Base-by-base conservation (phyloP, 2,329 filamentous ascomycete genomes). In the Fusarium nurragi region DNA sequence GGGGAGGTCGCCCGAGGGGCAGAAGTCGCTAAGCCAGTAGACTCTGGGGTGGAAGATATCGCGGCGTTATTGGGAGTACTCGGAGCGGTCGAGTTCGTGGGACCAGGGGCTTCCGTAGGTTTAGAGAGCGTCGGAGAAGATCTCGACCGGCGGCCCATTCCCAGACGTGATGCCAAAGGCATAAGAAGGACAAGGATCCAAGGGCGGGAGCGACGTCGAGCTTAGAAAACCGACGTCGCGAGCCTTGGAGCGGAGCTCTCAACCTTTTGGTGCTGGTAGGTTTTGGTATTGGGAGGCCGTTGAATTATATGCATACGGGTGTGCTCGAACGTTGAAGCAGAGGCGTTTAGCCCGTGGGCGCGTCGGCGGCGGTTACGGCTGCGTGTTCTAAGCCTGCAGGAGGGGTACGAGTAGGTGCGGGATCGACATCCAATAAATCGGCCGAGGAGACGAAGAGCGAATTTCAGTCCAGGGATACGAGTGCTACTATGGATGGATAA, bases 91-190 rank as follows among this genome's bases (percentile, higher is more conserved):
- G 75, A 54, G 51, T 63, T 54, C 45, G 59, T 30, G 32, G 58
- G 30, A 57, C 73, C 73, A 73, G 77, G 75, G 71, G 75, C 76
- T 73, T 77, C 72, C 69, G 77, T 76, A 71, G 80, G 76, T 76
- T 75, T 70, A 71, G 81, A 80, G 79, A 71, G 67, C 54, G 70
- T 60, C 43, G 69, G 65, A 55, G 72, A 70, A 43, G 69, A 68
- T 68, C 60, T 71, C 53, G 70, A 71, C 49, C 61, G 63, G 57
- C 56, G 67, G 60, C 69, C 69, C 71, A 73, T 73, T 69, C 71
- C 71, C 67, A 70, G 54, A 58, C 62, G 70, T 63, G 65, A 50
- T 69, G 65, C 68, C 64, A 52, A 68, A 65, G 71, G 71, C 71
- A 73, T 73, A 53, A 61, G 55, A 62, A 39, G 64, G 54, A 47